Conservation (phyloP, 1,139 yeast genomes). For the Saccharomyces pastorianus region DNA sequence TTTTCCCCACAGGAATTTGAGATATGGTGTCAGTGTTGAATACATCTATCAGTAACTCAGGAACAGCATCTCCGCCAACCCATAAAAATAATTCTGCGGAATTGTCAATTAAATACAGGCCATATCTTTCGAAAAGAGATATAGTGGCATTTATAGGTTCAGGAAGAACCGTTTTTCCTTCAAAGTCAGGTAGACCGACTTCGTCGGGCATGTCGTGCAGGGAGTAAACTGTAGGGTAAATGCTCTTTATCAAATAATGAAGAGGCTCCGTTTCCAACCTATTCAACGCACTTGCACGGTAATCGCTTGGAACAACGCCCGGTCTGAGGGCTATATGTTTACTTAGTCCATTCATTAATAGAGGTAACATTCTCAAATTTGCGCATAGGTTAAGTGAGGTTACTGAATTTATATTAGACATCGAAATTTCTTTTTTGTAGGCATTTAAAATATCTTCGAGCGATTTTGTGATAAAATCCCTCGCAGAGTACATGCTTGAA, state of each 20-base stretch:
- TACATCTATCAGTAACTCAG: constrained; percentile 77
- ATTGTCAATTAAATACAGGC: constrained; percentile 84
- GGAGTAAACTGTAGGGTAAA: constrained; percentile 84
- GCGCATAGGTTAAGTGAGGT: constrained; percentile 84
- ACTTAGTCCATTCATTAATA: constrained; percentile 70
- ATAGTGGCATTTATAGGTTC: constrained; percentile 76
- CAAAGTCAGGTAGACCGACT: constrained; percentile 74
- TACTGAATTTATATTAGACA: constrained; percentile 81
- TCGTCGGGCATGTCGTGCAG: constrained; percentile 90
- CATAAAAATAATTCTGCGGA: constrained; percentile 86
- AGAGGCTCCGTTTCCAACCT: constrained; percentile 75
- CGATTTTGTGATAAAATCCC: constrained; percentile 61
- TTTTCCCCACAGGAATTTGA: constrained; percentile 74
- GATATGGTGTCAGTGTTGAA: constrained; percentile 71
- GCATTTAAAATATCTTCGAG: constrained; percentile 68
- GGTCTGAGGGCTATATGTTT: constrained; percentile 81
- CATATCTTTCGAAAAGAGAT: constrained; percentile 72
- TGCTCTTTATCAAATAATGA: constrained; percentile 67
- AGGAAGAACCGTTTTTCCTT: constrained; percentile 74
- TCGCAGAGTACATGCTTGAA: constrained; percentile 64
- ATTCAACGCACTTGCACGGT: constrained; percentile 85
- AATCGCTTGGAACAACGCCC: constrained; percentile 86
- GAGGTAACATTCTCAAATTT: constrained; percentile 87
- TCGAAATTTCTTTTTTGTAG: constrained; percentile 83
- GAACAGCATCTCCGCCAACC: constrained; percentile 94